Conservation (phyloP, 2,329 filamentous ascomycete species). For the Byssochlamys sp. region DNA sequence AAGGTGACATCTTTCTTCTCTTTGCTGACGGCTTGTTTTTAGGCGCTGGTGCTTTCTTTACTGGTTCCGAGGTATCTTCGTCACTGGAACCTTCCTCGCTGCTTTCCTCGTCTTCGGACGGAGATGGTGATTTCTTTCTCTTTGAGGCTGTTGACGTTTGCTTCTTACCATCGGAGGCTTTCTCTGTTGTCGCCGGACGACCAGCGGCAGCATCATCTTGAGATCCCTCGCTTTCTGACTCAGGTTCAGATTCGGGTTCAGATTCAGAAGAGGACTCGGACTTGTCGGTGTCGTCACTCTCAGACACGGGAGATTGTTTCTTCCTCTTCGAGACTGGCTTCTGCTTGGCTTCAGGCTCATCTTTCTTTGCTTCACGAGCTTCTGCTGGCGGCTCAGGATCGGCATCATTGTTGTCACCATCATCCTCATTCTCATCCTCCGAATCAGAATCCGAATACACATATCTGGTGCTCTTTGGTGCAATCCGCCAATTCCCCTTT, state of each 20-base stretch:
- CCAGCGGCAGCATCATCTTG: neutral
- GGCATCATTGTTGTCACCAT: neutral
- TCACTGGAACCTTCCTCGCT: neutral
- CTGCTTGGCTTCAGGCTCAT: neutral
- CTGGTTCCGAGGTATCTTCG: neutral
- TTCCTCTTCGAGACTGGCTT: neutral
- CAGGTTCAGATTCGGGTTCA: neutral
- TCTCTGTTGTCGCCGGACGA: neutral
- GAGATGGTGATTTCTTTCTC: neutral
- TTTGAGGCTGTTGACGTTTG: constrained; percentile 6
- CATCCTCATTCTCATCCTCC: constrained; percentile 3
- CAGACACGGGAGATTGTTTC: neutral
- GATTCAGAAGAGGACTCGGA: neutral
- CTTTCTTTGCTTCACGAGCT: neutral
- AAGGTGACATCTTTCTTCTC: neutral
- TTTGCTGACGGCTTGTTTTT: neutral
- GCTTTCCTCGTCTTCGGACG: neutral
- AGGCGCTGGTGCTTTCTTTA: neutral
- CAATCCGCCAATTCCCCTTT: neutral
- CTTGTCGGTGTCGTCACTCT: neutral
- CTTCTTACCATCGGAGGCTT: neutral
- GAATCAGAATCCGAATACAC: constrained; percentile 8
- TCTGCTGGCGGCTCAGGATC: neutral
- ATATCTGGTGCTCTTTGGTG: constrained; percentile 2
- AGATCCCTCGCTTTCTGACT: neutral